Percentiles rank a stretch among this genome's conserved stretches.
Evolutionary conservation across 306 rosid species (phyloP).

Genomic region (Arachis hypogaea): DNA sequence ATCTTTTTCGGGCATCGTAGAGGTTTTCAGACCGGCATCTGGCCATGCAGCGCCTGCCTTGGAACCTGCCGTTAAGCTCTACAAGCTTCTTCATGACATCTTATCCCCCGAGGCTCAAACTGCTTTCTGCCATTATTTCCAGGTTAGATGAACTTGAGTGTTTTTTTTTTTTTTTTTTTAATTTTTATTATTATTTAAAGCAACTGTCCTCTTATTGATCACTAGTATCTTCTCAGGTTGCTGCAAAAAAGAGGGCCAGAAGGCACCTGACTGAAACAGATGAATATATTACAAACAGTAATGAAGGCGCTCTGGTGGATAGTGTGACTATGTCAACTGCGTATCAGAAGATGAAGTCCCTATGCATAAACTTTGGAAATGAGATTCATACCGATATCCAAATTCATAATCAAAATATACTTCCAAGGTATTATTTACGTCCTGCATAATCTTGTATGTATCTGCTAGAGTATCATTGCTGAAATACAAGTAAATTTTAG

Average conservation of each 20-base stretch:
- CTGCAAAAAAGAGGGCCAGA: conserved; percentile 86
- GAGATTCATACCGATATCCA: conserved; percentile 85
- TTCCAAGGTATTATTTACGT: conserved; percentile 75
- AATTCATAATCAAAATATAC: conserved; percentile 88
- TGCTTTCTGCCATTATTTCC: conserved; percentile 90
- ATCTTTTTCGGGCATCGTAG: conserved; percentile 73
- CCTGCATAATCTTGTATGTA: conserved; percentile 20
- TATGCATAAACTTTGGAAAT: conserved; percentile 72
- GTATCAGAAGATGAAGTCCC: conserved; percentile 83
- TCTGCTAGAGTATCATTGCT: too few species aligned
- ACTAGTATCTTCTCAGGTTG: conserved; percentile 64
- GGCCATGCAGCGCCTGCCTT: conserved; percentile 85
- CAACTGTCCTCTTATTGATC: conserved; percentile 39
- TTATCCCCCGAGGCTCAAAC: conserved; percentile 96
- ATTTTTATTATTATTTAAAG: conserved; percentile 2
- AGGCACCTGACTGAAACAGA: conserved; percentile 90
- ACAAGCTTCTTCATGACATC: conserved; percentile 88
- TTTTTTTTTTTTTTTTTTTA: conserved; percentile 4
- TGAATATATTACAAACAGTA: conserved; percentile 72
- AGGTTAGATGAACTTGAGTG: conserved; percentile 57
- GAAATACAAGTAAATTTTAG: too few species aligned
- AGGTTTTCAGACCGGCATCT: conserved; percentile 73
- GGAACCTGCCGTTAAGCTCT: conserved; percentile 92
- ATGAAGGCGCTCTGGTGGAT: conserved; percentile 73
- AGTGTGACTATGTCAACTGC: conserved; percentile 62